Evolutionary conservation across 495 filamentous ascomycete species (phyloP), one percentile per base, ranked within the genome.

Genomic region (Apodospora peruviana): DNA sequence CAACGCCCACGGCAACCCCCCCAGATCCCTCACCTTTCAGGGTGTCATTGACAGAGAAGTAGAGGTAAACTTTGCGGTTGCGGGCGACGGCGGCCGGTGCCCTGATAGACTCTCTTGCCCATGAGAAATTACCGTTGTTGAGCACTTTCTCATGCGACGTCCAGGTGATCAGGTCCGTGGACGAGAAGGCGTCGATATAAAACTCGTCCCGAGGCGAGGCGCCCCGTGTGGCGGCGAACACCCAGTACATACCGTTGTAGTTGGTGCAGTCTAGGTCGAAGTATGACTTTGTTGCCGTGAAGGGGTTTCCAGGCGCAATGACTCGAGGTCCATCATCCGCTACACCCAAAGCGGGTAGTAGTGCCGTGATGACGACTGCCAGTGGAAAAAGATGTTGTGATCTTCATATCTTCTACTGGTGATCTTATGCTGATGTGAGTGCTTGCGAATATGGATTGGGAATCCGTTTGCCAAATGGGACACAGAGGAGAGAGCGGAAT

Each of bases 221-320:
- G n/a, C n/a, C n/a, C n/a, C n/a, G n/a, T n/a, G n/a, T n/a, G n/a
- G 54, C 43, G 22, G 75, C 71, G 58, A 72, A 79, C 41, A 79
- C 69, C 68, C 77, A 79, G 53, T 73, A 62, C 25, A 60, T 64
- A 46, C 64, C 67, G 38, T 74, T 62, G 60, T 76, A 77, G 19
- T 19, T n/a, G 37, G 37, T 16, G 11, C 12, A n/a, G 7, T 16
- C 37, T 11, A 16, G 37, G 17, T 39, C n/a, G n/a, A n/a, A 14
- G 8, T 14, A 8, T 8, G 7, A 39, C 17, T 8, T n/a, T n/a
- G 9, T 16, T 14, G 7, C 37, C 9, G 17, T 16, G 17, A 39
- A 39, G 1, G 37, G 37, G 17, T 39, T 39, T 14, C 37, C 37
- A 19, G 17, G 7, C 17, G 9, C 37, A 39, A 19, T n/a, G 17